Base-by-base conservation (phyloP, 2,329 filamentous ascomycete genomes). In the Aureobasidium sp. region DNA sequence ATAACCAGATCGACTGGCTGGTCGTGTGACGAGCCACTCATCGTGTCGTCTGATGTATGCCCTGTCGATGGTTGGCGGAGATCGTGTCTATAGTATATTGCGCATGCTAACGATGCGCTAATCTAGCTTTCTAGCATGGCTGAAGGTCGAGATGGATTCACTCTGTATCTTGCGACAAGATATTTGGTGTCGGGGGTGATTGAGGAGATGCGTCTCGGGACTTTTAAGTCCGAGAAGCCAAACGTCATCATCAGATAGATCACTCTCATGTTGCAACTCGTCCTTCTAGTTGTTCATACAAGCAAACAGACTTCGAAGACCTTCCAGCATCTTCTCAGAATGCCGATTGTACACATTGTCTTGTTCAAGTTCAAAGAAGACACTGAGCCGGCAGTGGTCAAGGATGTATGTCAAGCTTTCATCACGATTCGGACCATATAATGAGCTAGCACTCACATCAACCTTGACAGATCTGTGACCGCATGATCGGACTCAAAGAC, bases 1-100 rank as follows among this genome's bases (percentile, higher is more conserved):
- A 97, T 87, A 40, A 90, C 93, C 49, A 97, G 81, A 69, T 88
- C 85, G 62, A 96, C 80, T 37, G 81, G 81, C 64, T 58, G 37
- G 35, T 60, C 63, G 37, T 50, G 49, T 29, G 56, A 40, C 5
- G 44, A 15, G 11, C 7, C 31, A 22, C 56, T 59, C 56, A 59
- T 59, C 39, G 37, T 22, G 39, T 44, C 5, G 24, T 35, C n/a
- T 24, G 5, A 22, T 2, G 14, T 37, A 31, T 45, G 19, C 24
- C 4, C 12, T 35, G 29, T 48, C 17, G 19, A 29, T 33, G 12
- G 22, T 27, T 15, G 40, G 40, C 15, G 2, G n/a, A 5, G 11
- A 17, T 39, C 22, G 11, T 31, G 42, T 48, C 31, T 39, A 37
- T 5, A 17, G 31, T 5, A 22, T 44, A 14, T 6, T 22, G 15